Base-by-base conservation (phyloP, 2,329 filamentous ascomycete genomes). In the Phialophora expanda region DNA sequence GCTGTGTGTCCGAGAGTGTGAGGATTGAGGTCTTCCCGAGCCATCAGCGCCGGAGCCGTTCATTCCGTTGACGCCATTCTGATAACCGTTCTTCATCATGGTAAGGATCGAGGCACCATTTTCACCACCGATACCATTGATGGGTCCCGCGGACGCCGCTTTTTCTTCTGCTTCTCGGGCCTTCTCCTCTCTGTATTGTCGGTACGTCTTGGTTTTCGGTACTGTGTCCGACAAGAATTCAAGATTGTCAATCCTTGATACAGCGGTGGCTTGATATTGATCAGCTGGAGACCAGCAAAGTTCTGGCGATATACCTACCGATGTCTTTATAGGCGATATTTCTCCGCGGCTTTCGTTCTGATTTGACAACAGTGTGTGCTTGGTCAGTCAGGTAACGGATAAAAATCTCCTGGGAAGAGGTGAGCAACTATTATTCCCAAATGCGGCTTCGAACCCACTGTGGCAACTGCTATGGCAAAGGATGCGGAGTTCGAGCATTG, bases 291-390 rank as follows among this genome's bases (percentile, higher is more conserved):
- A 12, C 22, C 48, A 54, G 20, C 26, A 56, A 9, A 50, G 62
- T 26, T 58, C 44, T 11, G 55, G 26, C 20, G 24, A 8, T n/a
- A 4, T 6, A 74, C 84, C 65, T 81, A 93, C 91, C 90, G 50
- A 99, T 85, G 78, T 99, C 95, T 75, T 92, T 92, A 82, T 99
- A 99, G 77, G 98, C 95, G 68, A 99, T 90, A 75, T 96, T 97
- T 67, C 93, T 88, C 64, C 95, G 86, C 5, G 94, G 94, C 78
- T 98, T 98, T 73, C 90, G 87, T 79, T 98, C 95, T 0, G 93
- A 86, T 75, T 95, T 96, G 73, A 93, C 90, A 74, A 96, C 91
- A 74, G 91, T 93, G 76, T 96, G 89, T 28, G 90, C 89, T 77
- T 96, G 91, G 69, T 90, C 86, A 22, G 93, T 89, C 28, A 99